These are phyloP conservation scores for Suillus sp. DNA, from an alignment of 768 basidiomycete species.

Conservation along the genomic window DNA sequence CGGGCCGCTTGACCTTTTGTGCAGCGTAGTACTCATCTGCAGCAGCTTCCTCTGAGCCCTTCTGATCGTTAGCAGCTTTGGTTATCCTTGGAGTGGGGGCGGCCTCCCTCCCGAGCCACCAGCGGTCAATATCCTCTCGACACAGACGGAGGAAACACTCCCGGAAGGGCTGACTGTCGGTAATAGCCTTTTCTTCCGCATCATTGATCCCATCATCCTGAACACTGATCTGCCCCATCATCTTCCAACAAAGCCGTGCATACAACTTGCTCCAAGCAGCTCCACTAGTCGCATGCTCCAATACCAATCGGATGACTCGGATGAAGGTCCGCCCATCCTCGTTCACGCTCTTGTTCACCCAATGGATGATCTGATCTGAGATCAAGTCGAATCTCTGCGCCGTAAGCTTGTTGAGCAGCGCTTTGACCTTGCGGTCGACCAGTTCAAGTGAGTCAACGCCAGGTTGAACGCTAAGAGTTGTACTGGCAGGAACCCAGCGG, in stretches of 20 bases:
- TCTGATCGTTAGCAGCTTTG: constrained; percentile 63
- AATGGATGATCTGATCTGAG: constrained; percentile 90
- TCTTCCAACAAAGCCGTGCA: constrained; percentile 89
- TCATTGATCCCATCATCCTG: constrained; percentile 87
- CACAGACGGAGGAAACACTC: constrained; percentile 88
- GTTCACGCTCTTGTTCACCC: constrained; percentile 92
- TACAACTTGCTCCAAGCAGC: constrained; percentile 98
- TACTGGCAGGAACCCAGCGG: constrained; percentile 66
- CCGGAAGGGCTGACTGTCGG: constrained; percentile 93
- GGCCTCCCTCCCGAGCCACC: too few relatives aligned
- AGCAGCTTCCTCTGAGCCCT: constrained; percentile 58
- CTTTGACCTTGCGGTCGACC: constrained; percentile 92
- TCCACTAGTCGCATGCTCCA: constrained; percentile 97
- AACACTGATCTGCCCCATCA: constrained; percentile 94
- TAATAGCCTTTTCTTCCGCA: constrained; percentile 81
- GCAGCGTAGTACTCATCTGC: constrained; percentile 96
- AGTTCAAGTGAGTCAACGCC: constrained; percentile 77
- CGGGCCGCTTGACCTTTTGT: constrained; percentile 95
- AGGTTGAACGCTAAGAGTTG: constrained; percentile 43
- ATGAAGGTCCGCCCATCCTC: constrained; percentile 93
- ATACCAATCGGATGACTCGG: constrained; percentile 93
- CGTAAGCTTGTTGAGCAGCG: constrained; percentile 91
- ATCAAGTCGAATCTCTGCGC: constrained; percentile 97
- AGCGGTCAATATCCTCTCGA: constrained; percentile 54
- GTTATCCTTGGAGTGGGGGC: too few relatives aligned